Base-by-base conservation (phyloP, 768 basidiomycete genomes). In the Pulveroboletus frians region DNA sequence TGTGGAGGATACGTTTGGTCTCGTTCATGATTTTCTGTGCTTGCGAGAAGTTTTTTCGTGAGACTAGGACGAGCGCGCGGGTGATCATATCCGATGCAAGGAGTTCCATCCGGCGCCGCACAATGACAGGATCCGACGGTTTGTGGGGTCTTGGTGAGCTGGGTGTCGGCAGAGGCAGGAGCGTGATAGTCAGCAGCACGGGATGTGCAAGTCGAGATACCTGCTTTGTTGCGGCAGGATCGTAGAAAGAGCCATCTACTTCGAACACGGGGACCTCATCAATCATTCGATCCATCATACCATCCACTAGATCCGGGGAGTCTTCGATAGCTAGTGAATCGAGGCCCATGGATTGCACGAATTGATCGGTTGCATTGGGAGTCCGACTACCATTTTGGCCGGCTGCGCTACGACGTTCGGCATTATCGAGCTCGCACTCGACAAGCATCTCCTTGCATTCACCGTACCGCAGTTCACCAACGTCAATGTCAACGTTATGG, bases 1-100 rank as follows among this genome's bases (percentile, higher is more conserved):
- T 94, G 59, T 92, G 84, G 66, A 98, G 71, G 59, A 98, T 97
- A 40, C 92, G 77, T 69, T 87, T 90, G 49, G 96, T 93, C 76
- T 93, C 91, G 37, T 78, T 80, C 70, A 96, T 78, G 49, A 98
- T 88, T 60, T 89, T 88, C 62, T 88, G 85, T 2, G 95, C 96
- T 56, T 94, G 92, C 0, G 83, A 76, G 69, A 84, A 89, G 65
- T 97, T 96, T 65, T 92, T 81, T 59, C 93, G 75, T 35, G 91
- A 89, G 45, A 96, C 93, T 39, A 98, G 79, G 27, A 98, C 88
- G 27, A 99, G 77, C 15, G 88, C 86, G 10, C 96, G 84, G 2
- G 93, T 93, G 64, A 98, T 92, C 92, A 98, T 98, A 69, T 98
- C 96, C 23, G 87, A 88, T 21, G 92, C 89, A 34, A 98, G 79